phyloP scores from a whole-genome alignment of 768 basidiomycete genomes.

The Rickenella mellea region DNA sequence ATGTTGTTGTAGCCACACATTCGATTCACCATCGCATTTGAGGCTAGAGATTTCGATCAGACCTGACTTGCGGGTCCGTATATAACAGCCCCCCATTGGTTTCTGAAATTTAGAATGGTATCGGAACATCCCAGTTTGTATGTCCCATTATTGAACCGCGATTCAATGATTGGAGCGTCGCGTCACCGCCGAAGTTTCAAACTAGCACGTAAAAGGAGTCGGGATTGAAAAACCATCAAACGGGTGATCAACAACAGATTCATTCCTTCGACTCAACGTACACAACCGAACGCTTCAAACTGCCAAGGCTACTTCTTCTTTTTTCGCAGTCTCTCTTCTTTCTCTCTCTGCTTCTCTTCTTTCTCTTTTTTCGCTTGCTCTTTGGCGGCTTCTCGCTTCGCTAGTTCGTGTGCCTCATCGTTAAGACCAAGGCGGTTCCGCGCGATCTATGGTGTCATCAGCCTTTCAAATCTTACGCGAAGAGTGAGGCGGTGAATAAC shows the following conservation, averaged over 20 bases:
- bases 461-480: background rate
- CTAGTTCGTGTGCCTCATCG: slow-evolving; percentile 73
- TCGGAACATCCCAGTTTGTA: too few relatives aligned
- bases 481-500: slow-evolving; percentile 7
- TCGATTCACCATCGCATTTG: background rate
- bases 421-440: slow-evolving; percentile 89
- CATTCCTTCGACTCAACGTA: too few relatives aligned
- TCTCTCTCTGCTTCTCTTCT: slow-evolving; percentile 38
- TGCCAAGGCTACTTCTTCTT: background rate
- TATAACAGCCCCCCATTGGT: too few relatives aligned
- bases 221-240: too few relatives aligned
- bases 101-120: too few relatives aligned
- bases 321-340: slow-evolving; percentile 22
- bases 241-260: too few relatives aligned
- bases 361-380: slow-evolving; percentile 50
- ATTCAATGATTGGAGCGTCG: too few relatives aligned
- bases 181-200: too few relatives aligned
- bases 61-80: too few relatives aligned
- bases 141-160: too few relatives aligned
- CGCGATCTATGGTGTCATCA: slow-evolving; percentile 53
- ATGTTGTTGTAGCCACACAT: background rate
- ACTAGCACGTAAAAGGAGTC: too few relatives aligned
- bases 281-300: background rate
- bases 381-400: slow-evolving; percentile 54
- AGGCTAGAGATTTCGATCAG: too few relatives aligned